Conservation (phyloP, 2,329 filamentous ascomycete genomes). For the Alternaria gaisen region DNA sequence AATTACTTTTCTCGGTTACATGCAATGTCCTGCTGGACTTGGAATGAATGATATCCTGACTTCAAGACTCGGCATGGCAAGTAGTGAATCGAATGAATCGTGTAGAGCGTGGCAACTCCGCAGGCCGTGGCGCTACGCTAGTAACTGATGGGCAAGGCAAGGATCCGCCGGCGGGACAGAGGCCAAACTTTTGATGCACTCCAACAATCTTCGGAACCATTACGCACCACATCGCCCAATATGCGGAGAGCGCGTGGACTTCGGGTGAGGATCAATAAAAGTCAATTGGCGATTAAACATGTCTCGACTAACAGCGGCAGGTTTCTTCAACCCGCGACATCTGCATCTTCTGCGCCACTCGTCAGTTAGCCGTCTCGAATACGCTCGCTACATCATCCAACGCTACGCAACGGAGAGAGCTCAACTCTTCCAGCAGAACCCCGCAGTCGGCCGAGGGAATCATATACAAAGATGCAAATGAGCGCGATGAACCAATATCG, state of each 20-base stretch:
- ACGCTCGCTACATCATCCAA: conserved; percentile 20
- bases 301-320: conserved; percentile 27
- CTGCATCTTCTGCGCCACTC: conserved; percentile 52
- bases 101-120: not conserved
- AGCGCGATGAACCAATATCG: conserved; percentile 29
- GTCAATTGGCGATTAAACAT: not conserved
- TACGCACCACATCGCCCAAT: conserved; percentile 15
- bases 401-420: conserved; percentile 39
- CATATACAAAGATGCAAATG: conserved; percentile 36
- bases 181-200: conserved; percentile 28
- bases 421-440: conserved; percentile 46
- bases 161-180: conserved; percentile 24
- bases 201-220: conserved; percentile 10
- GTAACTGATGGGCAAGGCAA: conserved; percentile 10
- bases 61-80: not conserved
- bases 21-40: not conserved
- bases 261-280: conserved; percentile 29
- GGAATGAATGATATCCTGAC: not conserved
- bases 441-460: conserved; percentile 42
- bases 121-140: conserved; percentile 1
- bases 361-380: conserved; percentile 37
- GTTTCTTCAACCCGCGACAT: conserved; percentile 48
- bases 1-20: not conserved
- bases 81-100: not conserved
- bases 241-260: conserved; percentile 46